Base-by-base conservation (phyloP, 2,329 filamentous ascomycete species). In the Penicillium sp. region DNA sequence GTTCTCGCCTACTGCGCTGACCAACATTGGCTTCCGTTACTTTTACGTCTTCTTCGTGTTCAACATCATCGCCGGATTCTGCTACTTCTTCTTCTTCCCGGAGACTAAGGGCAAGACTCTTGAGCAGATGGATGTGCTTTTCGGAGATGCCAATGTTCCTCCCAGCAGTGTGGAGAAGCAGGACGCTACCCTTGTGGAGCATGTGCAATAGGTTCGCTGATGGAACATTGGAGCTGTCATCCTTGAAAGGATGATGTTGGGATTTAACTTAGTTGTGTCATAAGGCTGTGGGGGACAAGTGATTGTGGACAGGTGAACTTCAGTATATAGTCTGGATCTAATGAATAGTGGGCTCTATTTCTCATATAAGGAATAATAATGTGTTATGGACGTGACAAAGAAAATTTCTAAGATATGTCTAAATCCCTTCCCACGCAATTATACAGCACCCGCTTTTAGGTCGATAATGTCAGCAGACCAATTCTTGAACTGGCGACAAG, bases 21-120 rank as follows among this genome's bases (percentile, higher is more conserved):
- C 60, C 28, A 65, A 66, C 44, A 66, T 66, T 30, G 56, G 59
- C 17, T 66, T 63, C 62, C 50, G 53, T 12, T 62, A 60, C 70
- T 82, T 22, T 70, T 72, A 5, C 64, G 65, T 19, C 68, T 83
- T 56, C 76, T 77, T 4, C 49, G 81, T 79, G 13, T 81, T 83
- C 65, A 83, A 83, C 62, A 73, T 80, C 17, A 80, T 75, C 7
- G 75, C 76, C 44, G 33, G 72, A 10, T 61, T 71, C 13, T 67
- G 72, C 54, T 74, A 74, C 60, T 73, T 75, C 59, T 77, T 73
- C 58, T 55, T 58, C 22, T 75, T 71, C 51, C 72, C 73, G 0
- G 73, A 75, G 62, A 75, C 73, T 1, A 68, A 67, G 42, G 72
- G 72, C 1, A 66, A 69, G 56, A 74, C 73, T 0, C 58, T 75